Percentiles rank a stretch among this genome's conserved stretches.
Conservation (phyloP, 495 filamentous ascomycete genomes). For the Neurospora hispaniola region DNA sequence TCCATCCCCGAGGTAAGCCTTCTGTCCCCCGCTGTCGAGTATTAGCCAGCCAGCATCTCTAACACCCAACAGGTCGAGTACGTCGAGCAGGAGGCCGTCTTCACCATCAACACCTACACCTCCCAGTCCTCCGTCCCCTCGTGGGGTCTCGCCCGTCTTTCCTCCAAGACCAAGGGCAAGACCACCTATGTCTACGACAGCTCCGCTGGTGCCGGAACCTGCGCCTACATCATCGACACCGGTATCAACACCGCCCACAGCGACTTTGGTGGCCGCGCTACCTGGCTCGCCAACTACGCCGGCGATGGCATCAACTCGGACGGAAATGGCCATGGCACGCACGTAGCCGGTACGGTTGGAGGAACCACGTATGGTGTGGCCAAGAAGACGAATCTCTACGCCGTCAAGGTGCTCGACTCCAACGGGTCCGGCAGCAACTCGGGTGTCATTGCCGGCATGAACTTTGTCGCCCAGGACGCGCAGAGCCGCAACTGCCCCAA, state of each 20-base stretch:
- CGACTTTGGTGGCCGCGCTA: conserved; percentile 25
- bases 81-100: conserved; percentile 40
- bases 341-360: conserved; percentile 42
- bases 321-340: conserved; percentile 41
- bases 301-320: conserved; percentile 35
- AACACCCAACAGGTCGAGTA: conserved; percentile 34
- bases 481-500: conserved; percentile 30
- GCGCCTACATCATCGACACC: conserved; percentile 49
- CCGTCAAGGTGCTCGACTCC: conserved; percentile 41
- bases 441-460: conserved; percentile 39
- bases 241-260: conserved; percentile 46
- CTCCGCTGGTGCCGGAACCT: conserved; percentile 45
- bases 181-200: conserved; percentile 51
- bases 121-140: conserved; percentile 45
- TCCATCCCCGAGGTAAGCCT: conserved; percentile 27
- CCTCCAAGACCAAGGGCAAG: conserved; percentile 35
- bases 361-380: conserved; percentile 38
- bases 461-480: conserved; percentile 31
- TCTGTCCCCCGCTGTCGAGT: too few species aligned
- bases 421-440: conserved; percentile 37
- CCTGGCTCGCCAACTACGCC: conserved; percentile 32
- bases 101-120: conserved; percentile 34
- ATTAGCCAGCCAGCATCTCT: neutral
- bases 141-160: conserved; percentile 50
- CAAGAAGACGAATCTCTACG: conserved; percentile 36